Evolutionary conservation across 352 stramenopile genomes (phyloP).

Genomic region (Globisporangium camurandrum): DNA sequence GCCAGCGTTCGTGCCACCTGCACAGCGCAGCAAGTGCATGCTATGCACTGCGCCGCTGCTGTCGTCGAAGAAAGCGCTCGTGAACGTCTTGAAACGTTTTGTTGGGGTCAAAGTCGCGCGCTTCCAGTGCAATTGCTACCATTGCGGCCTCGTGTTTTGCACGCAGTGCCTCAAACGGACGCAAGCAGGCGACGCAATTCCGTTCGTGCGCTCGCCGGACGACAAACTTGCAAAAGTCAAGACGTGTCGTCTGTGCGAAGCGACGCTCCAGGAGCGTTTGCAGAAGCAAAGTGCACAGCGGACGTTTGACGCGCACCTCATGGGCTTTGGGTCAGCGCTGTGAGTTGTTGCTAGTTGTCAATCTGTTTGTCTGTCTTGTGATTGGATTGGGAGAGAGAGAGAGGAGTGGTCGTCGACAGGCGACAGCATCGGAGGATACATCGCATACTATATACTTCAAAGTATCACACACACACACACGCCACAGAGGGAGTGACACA

Average conservation of each 20-base stretch:
- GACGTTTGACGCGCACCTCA: conserved; percentile 47
- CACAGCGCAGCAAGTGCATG: conserved; percentile 66
- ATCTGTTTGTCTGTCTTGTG: too few relatives aligned
- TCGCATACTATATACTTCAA: too few relatives aligned
- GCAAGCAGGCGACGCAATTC: conserved; percentile 37
- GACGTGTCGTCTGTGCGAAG: conserved; percentile 57
- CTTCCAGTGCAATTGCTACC: conserved; percentile 75
- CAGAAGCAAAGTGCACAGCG: conserved; percentile 43
- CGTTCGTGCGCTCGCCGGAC: conserved; percentile 51
- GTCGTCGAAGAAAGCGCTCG: conserved; percentile 32
- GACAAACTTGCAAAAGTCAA: conserved; percentile 43
- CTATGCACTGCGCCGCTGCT: conserved; percentile 51
- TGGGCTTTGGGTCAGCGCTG: conserved; percentile 26
- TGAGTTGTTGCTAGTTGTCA: background rate
- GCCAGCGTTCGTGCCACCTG: conserved; percentile 36
- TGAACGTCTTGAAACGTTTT: conserved; percentile 51
- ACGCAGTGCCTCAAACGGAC: conserved; percentile 44
- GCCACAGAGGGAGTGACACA: too few relatives aligned
- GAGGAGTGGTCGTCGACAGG: too few relatives aligned
- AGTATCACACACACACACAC: too few relatives aligned
- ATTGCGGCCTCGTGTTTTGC: conserved; percentile 76
- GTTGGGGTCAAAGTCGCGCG: conserved; percentile 33
- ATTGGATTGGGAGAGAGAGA: too few relatives aligned
- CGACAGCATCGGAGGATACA: too few relatives aligned
- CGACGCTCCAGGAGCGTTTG: conserved; percentile 47